phyloP scores from a whole-genome alignment of 1,139 yeast species.

The Debaryomyces sp. region DNA sequence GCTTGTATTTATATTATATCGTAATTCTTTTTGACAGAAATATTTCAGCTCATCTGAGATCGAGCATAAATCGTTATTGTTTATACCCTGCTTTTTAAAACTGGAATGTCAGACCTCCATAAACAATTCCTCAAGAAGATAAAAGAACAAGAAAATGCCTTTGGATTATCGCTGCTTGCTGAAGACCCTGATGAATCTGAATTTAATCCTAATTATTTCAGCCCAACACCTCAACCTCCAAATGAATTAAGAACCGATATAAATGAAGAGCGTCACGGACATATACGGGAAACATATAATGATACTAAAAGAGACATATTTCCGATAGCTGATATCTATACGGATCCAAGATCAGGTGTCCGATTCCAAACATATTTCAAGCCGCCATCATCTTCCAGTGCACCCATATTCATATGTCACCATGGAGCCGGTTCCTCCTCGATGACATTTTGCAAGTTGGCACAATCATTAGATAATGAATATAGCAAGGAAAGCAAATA shows the following conservation, averaged over 20 bases:
- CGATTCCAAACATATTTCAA: slow-evolving; percentile 61
- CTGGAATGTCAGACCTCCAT: slow-evolving; percentile 48
- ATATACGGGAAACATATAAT: slow-evolving; percentile 6
- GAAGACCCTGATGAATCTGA: slow-evolving; percentile 27
- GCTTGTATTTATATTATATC: background rate
- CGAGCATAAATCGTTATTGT: slow-evolving; percentile 1
- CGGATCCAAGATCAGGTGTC: slow-evolving; percentile 10
- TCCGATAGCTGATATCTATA: slow-evolving; percentile 16
- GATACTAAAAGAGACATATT: slow-evolving; percentile 12
- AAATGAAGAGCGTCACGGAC: background rate
- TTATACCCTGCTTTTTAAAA: background rate
- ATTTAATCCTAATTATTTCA: background rate
- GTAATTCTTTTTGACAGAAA: background rate
- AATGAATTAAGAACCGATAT: slow-evolving; percentile 6
- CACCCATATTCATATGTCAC: slow-evolving; percentile 71
- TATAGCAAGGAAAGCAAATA: slow-evolving; percentile 20
- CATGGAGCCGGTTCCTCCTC: slow-evolving; percentile 97
- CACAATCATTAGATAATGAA: slow-evolving; percentile 29
- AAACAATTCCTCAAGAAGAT: slow-evolving; percentile 41
- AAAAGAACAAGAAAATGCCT: slow-evolving; percentile 37
- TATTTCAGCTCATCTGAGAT: slow-evolving; percentile 3
- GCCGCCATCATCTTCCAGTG: slow-evolving; percentile 46
- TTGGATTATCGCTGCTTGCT: slow-evolving; percentile 35
- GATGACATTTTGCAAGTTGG: slow-evolving; percentile 67
- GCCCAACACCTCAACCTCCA: slow-evolving; percentile 1